Evolutionary conservation across 805 yeast species (phyloP), one percentile per base, ranked within the genome.

Genomic region (Nakazawaea wickerhamii): DNA sequence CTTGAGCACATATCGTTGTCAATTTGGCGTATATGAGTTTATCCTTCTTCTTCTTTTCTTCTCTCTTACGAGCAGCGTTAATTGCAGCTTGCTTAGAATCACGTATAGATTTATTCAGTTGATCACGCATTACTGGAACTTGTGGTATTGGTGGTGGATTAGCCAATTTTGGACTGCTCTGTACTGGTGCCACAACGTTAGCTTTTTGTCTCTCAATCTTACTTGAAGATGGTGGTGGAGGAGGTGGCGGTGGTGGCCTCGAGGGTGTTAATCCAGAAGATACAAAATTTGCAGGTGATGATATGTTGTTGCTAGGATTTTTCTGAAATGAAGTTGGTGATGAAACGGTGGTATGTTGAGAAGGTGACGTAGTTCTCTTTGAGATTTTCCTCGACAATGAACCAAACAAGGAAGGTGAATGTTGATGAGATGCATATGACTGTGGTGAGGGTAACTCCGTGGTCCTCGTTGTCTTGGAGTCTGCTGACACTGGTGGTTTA

Each of bases 1-100:
- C 93, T 25, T 77, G 79, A 2, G 88, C 73, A 55, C 96, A 91
- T 37, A 90, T 90, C 30, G 79, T 77, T 43, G 75, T 70, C 38
- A 93, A 68, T 53, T 79, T 84, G 36, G 77, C 75, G 50, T 86
- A 73, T 13, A 86, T 80, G 54, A 84, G 86, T 39, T 73, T 78
- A 51, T 86, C 88, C 54, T 76, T 75, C 44, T 77, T 75, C 48
- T 77, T 81, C 58, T 87, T 81, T 40, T 85, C 85, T 55, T 87
- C 96, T 38, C 91, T 77, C 53, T 86, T 84, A 57, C 79, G 74
- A 50, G 78, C 85, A 2, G 75, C 73, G 49, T 64, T 60, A 49
- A 70, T 64, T 30, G 79, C 84, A 31, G 75, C 85, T 57, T 66
- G 77, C 47, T 37, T 58, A 57, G 46, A 55, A 53, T 36, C 61